These are phyloP conservation scores for Ophiostoma ips DNA, from an alignment of 2,329 filamentous ascomycete species.

Conservation along the genomic window DNA sequence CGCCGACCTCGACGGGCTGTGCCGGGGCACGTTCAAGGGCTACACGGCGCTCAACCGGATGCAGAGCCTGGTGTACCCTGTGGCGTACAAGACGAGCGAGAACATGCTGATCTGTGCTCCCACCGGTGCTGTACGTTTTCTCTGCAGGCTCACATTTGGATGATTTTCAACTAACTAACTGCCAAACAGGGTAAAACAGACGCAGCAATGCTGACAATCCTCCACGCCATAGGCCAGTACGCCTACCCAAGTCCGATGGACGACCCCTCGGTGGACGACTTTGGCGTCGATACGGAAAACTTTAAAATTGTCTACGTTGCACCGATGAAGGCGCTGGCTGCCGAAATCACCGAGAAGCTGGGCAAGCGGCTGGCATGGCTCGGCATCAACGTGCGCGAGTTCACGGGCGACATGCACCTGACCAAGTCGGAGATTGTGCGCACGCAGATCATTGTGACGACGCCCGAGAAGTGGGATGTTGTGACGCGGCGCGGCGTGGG, in stretches of 20 bases:
- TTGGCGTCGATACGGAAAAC: conserved; percentile 68
- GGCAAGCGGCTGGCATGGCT: conserved; percentile 88
- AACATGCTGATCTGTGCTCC: conserved; percentile 99
- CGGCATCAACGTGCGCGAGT: conserved; percentile 78
- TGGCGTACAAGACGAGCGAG: conserved; percentile 89
- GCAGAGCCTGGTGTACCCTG: conserved; percentile 92
- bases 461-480: conserved; percentile 98
- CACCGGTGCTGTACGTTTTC: conserved; percentile 57
- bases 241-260: conserved; percentile 67
- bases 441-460: conserved; percentile 97
- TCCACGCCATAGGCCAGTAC: conserved; percentile 83
- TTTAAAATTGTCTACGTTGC: conserved; percentile 99
- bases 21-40: conserved; percentile 79
- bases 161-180: neutral
- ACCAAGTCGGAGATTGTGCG: conserved; percentile 92
- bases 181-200: conserved; percentile 68
- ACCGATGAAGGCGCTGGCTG: conserved; percentile 95
- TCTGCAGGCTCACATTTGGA: too few relatives aligned
- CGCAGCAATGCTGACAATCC: conserved; percentile 88
- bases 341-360: conserved; percentile 90
- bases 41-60: conserved; percentile 93
- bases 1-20: conserved; percentile 73
- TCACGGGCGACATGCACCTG: conserved; percentile 97
- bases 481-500: conserved; percentile 94
- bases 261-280: conserved; percentile 57